These are phyloP conservation scores for Diaporthe amygdali DNA, from an alignment of 2,329 filamentous ascomycete genomes.

Conservation along the genomic window DNA sequence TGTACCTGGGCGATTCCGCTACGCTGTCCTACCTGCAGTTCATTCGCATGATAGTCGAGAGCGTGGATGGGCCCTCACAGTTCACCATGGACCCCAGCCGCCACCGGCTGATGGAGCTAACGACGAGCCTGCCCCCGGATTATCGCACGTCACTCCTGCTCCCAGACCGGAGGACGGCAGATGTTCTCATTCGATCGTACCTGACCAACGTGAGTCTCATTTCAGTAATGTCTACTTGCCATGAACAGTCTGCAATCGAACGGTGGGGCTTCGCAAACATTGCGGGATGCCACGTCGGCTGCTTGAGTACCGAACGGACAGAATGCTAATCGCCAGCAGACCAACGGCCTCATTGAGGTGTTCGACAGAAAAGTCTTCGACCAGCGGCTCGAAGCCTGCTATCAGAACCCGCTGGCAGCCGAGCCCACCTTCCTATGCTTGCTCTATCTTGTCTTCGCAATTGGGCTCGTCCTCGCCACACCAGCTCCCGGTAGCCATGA, in stretches of 20 bases:
- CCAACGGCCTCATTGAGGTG: constrained; percentile 64
- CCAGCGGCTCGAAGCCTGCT: constrained; percentile 55
- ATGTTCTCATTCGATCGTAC: constrained; percentile 61
- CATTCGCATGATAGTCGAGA: constrained; percentile 65
- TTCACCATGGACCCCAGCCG: constrained; percentile 64
- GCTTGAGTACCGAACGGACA: background rate
- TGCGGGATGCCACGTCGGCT: background rate
- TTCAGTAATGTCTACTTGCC: background rate
- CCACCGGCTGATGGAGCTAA: constrained; percentile 61
- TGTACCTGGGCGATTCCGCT: constrained; percentile 68
- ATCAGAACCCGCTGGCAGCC: constrained; percentile 55
- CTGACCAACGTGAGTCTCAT: constrained; percentile 60
- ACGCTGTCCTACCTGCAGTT: constrained; percentile 65
- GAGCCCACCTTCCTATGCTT: constrained; percentile 61
- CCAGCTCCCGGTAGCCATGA: constrained; percentile 55
- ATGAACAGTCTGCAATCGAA: background rate
- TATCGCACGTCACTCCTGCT: constrained; percentile 56
- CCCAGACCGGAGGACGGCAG: constrained; percentile 59
- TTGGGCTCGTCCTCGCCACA: constrained; percentile 64
- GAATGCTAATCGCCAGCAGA: constrained; percentile 42
- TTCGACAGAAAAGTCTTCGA: constrained; percentile 59
- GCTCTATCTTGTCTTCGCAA: constrained; percentile 66
- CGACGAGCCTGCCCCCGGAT: constrained; percentile 51
- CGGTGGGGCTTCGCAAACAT: background rate
- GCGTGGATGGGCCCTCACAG: constrained; percentile 54